These are phyloP conservation scores for Strombidium stylifer DNA, from an alignment of 73 alveolate genomes.

Conservation along the genomic window DNA sequence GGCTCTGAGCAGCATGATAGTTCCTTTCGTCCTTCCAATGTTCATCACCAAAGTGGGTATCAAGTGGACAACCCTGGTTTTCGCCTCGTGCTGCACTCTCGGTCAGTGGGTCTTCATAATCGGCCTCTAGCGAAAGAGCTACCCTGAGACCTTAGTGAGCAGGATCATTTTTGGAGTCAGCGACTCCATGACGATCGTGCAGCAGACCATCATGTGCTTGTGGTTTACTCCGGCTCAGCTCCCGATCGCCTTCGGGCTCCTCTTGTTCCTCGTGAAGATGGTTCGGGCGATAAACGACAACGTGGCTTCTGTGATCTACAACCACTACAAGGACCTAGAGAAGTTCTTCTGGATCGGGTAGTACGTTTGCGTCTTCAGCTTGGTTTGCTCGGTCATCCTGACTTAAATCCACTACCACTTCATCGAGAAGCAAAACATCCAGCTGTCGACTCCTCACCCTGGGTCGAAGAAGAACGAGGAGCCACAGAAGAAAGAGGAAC, in stretches of 20 bases:
- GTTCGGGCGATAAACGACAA: slow-evolving; percentile 36
- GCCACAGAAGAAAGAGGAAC: too few relatives aligned
- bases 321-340: not conserved
- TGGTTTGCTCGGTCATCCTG: slow-evolving; percentile 5
- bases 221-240: slow-evolving; percentile 16
- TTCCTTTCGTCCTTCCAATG: slow-evolving; percentile 7
- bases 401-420: slow-evolving; percentile 29
- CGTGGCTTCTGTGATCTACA: slow-evolving; percentile 18
- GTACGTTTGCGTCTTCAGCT: not conserved
- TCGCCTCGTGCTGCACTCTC: not conserved
- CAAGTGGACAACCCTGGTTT: not conserved
- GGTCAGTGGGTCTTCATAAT: slow-evolving; percentile 21
- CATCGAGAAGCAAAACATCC: too few relatives aligned
- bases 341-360: slow-evolving; percentile 26
- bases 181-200: slow-evolving; percentile 8
- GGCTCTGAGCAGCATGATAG: slow-evolving; percentile 1
- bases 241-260: slow-evolving; percentile 29
- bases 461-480: too few relatives aligned
- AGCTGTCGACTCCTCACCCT: too few relatives aligned
- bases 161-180: slow-evolving; percentile 27
- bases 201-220: slow-evolving; percentile 23
- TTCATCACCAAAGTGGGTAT: slow-evolving; percentile 3
- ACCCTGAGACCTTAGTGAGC: not conserved
- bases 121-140: not conserved
- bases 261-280: slow-evolving; percentile 16